Percentiles rank a stretch among this genome's conserved stretches.
phyloP scores from a whole-genome alignment of 2,329 filamentous ascomycete species.

The Aspergillus clavatus region DNA sequence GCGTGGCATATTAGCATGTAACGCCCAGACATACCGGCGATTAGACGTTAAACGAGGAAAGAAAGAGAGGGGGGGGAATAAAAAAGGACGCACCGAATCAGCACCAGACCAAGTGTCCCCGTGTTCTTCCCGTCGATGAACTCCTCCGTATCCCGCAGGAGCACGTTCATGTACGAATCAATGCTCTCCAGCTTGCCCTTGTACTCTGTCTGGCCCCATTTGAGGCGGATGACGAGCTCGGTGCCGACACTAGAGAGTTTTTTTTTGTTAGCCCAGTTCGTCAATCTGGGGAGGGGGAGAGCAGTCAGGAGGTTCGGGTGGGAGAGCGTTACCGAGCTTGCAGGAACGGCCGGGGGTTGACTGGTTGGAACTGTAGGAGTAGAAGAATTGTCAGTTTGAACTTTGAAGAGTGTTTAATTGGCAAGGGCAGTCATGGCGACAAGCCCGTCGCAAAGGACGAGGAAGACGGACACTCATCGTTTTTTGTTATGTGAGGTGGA shows the following conservation, averaged over 20 bases:
- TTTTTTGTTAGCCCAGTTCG: slow-evolving; percentile 5
- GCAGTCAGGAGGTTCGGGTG: slow-evolving; percentile 1
- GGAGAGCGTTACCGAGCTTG: slow-evolving; percentile 69
- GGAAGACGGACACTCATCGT: slow-evolving; percentile 34
- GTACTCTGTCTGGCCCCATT: slow-evolving; percentile 98
- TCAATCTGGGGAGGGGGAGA: neutral
- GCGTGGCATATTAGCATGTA: no score
- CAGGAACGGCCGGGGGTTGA: slow-evolving; percentile 96
- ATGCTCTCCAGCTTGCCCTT: slow-evolving; percentile 87
- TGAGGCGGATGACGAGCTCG: slow-evolving; percentile 83
- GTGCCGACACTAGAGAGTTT: slow-evolving; percentile 76
- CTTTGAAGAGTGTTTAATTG: no score
- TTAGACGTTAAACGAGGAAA: no score
- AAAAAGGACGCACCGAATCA: slow-evolving; percentile 67
- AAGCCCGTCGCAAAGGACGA: slow-evolving; percentile 2
- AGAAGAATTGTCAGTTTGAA: slow-evolving; percentile 18
- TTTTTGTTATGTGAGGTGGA: slow-evolving; percentile 6
- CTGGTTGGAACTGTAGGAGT: slow-evolving; percentile 76
- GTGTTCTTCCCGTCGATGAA: slow-evolving; percentile 84
- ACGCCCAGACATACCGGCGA: no score
- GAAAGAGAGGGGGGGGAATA: no score
- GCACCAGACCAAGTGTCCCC: slow-evolving; percentile 78
- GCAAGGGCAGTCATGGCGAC: no score
- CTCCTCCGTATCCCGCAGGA: slow-evolving; percentile 85
- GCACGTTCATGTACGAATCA: slow-evolving; percentile 99